Evolutionary conservation across 768 basidiomycete genomes (phyloP).

Genomic region (Phylloporus arenicola): DNA sequence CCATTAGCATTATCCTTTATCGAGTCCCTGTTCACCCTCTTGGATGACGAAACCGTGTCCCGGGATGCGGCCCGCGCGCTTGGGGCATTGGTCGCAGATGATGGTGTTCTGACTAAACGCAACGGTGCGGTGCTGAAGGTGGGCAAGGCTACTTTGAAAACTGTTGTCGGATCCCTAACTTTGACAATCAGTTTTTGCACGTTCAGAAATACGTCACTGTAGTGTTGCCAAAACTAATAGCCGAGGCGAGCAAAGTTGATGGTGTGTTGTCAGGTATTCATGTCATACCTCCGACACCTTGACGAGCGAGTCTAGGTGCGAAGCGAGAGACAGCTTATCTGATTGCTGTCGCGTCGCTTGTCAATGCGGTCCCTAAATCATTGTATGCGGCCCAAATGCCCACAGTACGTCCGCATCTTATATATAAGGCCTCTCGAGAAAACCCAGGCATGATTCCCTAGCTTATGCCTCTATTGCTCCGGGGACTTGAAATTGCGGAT

Average conservation of each 20-base stretch:
- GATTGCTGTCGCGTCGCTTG: conserved; percentile 75
- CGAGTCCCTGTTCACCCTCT: conserved; percentile 62
- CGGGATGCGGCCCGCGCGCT: conserved; percentile 74
- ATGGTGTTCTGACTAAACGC: conserved; percentile 64
- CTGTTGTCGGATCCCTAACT: neutral
- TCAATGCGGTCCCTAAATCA: conserved; percentile 73
- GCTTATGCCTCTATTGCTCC: conserved; percentile 86
- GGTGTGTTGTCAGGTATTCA: conserved; percentile 36
- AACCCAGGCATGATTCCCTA: conserved; percentile 28
- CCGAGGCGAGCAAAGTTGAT: conserved; percentile 50
- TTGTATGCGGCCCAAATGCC: conserved; percentile 68
- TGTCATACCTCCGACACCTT: neutral
- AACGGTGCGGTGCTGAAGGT: conserved; percentile 80
- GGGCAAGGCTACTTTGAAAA: conserved; percentile 8
- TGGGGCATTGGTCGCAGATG: conserved; percentile 58
- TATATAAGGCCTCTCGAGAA: neutral
- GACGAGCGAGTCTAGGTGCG: conserved; percentile 35
- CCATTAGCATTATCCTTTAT: conserved; percentile 49
- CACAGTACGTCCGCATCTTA: conserved; percentile 34
- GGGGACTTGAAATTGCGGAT: conserved; percentile 76
- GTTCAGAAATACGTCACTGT: conserved; percentile 69
- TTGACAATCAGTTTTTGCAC: conserved; percentile 52
- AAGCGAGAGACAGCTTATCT: conserved; percentile 63
- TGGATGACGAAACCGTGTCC: conserved; percentile 58
- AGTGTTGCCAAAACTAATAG: conserved; percentile 70